A percentile compares a stretch with the other conserved stretches of the same genome.
These are phyloP conservation scores for Elongisporangium prolatum DNA, from an alignment of 352 stramenopile genomes.

Conservation along the genomic window DNA sequence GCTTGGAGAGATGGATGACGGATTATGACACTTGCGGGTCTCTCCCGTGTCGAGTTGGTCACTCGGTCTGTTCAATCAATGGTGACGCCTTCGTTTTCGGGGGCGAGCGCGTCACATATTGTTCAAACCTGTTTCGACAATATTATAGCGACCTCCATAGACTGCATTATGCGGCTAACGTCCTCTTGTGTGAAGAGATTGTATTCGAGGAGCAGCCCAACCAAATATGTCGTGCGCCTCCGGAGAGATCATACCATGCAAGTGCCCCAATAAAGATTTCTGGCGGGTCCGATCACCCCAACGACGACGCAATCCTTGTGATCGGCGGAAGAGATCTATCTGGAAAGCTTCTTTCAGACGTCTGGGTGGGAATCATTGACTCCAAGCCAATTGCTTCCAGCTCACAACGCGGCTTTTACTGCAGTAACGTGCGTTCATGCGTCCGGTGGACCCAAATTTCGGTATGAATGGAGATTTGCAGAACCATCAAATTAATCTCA, in stretches of 20 bases:
- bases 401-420: neutral
- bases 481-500: no score
- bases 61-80: slow-evolving; percentile 35
- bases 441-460: slow-evolving; percentile 32
- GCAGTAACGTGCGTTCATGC: slow-evolving; percentile 3
- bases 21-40: slow-evolving; percentile 53
- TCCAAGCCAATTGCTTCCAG: neutral
- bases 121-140: neutral
- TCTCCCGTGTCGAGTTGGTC: slow-evolving; percentile 47
- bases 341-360: slow-evolving; percentile 31
- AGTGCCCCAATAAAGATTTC: slow-evolving; percentile 16
- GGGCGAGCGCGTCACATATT: slow-evolving; percentile 25
- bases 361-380: slow-evolving; percentile 38
- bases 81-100: slow-evolving; percentile 49
- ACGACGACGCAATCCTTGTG: slow-evolving; percentile 32
- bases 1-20: slow-evolving; percentile 38
- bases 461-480: slow-evolving; percentile 18
- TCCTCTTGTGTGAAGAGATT: slow-evolving; percentile 36
- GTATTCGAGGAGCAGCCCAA: neutral
- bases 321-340: slow-evolving; percentile 36
- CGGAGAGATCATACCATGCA: slow-evolving; percentile 43
- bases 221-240: neutral
- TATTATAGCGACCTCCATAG: slow-evolving; percentile 35
- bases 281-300: slow-evolving; percentile 9
- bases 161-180: slow-evolving; percentile 32